These are phyloP conservation scores for Alternaria conjuncta DNA, from an alignment of 2,329 filamentous ascomycete genomes.

Conservation along the genomic window DNA sequence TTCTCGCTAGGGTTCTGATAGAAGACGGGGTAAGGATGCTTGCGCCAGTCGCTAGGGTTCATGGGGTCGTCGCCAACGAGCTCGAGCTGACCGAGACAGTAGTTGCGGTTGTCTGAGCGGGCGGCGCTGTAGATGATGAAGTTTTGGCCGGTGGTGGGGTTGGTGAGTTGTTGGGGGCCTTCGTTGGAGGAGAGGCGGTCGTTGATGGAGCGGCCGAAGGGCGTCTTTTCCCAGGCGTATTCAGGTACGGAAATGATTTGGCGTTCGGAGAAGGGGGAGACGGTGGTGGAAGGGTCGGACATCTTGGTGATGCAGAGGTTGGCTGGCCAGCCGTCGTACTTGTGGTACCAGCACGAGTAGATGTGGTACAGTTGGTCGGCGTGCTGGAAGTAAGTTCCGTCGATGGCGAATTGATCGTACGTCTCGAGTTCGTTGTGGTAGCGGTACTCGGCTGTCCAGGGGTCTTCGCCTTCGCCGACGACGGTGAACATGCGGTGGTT, in stretches of 20 bases:
- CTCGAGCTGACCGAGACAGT: conserved; percentile 60
- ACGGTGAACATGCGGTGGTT: conserved; percentile 61
- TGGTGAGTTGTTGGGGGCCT: conserved; percentile 58
- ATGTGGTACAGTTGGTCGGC: conserved; percentile 45
- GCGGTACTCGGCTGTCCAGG: conserved; percentile 54
- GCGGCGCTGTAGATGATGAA: conserved; percentile 60
- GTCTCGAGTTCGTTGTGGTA: conserved; percentile 58
- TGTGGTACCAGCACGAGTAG: conserved; percentile 51
- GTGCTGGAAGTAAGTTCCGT: conserved; percentile 61
- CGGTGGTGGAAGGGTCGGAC: conserved; percentile 56
- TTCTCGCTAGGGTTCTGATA: conserved; percentile 55
- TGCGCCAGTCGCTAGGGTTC: conserved; percentile 57
- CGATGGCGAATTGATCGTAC: conserved; percentile 61
- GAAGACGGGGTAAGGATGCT: conserved; percentile 55
- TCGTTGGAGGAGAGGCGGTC: conserved; percentile 58
- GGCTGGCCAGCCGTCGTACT: conserved; percentile 58
- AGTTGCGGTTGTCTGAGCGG: conserved; percentile 60
- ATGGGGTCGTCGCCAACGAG: conserved; percentile 58
- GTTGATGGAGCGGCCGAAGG: conserved; percentile 56
- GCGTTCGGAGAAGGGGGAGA: conserved; percentile 54
- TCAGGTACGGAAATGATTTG: conserved; percentile 56
- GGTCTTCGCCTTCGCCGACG: conserved; percentile 51
- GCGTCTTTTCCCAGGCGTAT: conserved; percentile 60
- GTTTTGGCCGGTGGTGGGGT: conserved; percentile 54
- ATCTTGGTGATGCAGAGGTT: conserved; percentile 61